Base-by-base conservation (phyloP, 2,329 filamentous ascomycete species). In the Aspergillus transmontanensis region DNA sequence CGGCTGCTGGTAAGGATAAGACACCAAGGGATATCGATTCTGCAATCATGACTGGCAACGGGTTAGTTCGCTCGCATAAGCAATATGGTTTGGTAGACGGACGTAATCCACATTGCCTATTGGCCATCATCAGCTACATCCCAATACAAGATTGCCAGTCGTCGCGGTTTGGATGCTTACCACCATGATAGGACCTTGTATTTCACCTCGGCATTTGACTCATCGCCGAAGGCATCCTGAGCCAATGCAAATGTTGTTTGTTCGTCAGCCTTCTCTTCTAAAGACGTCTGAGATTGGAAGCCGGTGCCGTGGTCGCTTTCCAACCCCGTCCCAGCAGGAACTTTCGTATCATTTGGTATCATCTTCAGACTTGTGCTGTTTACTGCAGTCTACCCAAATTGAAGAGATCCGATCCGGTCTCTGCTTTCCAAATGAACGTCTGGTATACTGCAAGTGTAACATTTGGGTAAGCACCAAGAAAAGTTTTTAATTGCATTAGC, bases 131-230 rank as follows among this genome's bases (percentile, higher is more conserved):
- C 69, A 73, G 79, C 79, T 76, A 82, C 1, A 53, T n/a, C 23
- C 5, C 12, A 50, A n/a, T 9, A 30, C 3, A 34, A 4, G 9
- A 23, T 6, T 12, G 28, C 6, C 26, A 30, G 16, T 5, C 14
- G 6, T 30, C 6, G 7, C 14, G 14, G 6, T 2, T n/a, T 14
- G 7, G 21, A 19, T 45, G 61, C 67, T 36, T 66, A 69, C 67
- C 67, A 69, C 67, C 82, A 85, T 46, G 75, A 73, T 75, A 83
- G 76, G 0, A 81, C 82, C 66, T 80, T 80, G 67, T 83, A 84
- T 61, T 84, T 78, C 59, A 84, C 77, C 46, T 80, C 78, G 6
- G 72, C 68, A 14, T 63, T 60, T 16, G 66, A 68, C 57, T 77
- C 75, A 59, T 76, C 63, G 1, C 73, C 74, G 59, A 77, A 77